phyloP scores from a whole-genome alignment of 257 asterid genomes.

The Solanum megistacrolobum region DNA sequence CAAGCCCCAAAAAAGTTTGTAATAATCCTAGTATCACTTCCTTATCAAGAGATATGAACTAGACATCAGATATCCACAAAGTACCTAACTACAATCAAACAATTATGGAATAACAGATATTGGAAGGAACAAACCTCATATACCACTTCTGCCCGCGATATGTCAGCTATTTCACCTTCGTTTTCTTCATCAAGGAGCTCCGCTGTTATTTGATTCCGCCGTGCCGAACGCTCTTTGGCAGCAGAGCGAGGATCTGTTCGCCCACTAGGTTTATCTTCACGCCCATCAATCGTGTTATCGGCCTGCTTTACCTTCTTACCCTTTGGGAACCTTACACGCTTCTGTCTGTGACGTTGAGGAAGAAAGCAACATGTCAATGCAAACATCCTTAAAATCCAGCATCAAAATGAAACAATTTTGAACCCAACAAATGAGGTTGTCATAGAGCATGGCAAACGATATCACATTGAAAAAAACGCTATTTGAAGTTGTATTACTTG shows the following conservation, averaged over 20 bases:
- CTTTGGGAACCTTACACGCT: constrained; percentile 79
- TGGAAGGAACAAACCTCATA: constrained; percentile 40
- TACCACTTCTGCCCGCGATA: constrained; percentile 53
- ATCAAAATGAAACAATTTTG: neutral
- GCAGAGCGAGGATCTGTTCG: constrained; percentile 44
- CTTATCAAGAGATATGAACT: neutral
- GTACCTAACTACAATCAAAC: neutral
- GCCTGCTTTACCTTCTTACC: constrained; percentile 76
- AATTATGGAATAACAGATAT: neutral
- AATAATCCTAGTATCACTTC: neutral
- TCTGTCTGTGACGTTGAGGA: constrained; percentile 41
- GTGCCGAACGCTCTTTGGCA: constrained; percentile 55
- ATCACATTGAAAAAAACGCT: neutral
- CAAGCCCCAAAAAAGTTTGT: neutral
- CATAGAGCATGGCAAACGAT: neutral
- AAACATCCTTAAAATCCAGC: neutral
- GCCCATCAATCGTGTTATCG: constrained; percentile 35
- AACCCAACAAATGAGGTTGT: neutral
- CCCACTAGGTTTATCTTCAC: constrained; percentile 24
- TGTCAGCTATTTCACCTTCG: constrained; percentile 42
- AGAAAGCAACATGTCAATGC: neutral
- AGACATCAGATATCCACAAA: neutral
- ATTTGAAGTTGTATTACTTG: neutral
- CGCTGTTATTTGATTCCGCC: constrained; percentile 32
- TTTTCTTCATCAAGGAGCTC: constrained; percentile 46